These are phyloP conservation scores for Lentinula sp. DNA, from an alignment of 768 basidiomycete genomes.

Conservation along the genomic window DNA sequence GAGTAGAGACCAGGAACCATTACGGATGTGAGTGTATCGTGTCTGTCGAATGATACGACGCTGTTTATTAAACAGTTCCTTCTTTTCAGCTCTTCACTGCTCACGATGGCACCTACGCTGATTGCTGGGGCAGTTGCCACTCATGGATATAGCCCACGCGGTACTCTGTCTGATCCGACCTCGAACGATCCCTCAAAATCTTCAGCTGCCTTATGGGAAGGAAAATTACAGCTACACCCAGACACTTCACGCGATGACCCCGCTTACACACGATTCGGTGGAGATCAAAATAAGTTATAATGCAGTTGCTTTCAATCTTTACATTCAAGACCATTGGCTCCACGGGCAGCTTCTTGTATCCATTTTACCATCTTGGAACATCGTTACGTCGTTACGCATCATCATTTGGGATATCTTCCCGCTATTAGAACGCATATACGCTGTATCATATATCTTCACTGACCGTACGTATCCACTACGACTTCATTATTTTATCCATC, in stretches of 20 bases:
- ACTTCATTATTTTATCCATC: neutral
- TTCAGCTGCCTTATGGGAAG: constrained; percentile 79
- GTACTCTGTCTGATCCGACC: constrained; percentile 69
- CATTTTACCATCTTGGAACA: too few species aligned
- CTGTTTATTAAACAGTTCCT: neutral
- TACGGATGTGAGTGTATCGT: constrained; percentile 36
- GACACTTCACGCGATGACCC: constrained; percentile 71
- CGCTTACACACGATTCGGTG: constrained; percentile 27
- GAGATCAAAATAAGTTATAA: constrained; percentile 12
- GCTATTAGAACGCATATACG: neutral
- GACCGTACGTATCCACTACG: neutral
- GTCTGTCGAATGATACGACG: neutral
- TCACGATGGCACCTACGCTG: constrained; percentile 70
- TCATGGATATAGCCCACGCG: constrained; percentile 49
- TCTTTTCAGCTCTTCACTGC: constrained; percentile 21
- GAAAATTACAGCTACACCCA: constrained; percentile 83
- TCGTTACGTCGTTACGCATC: neutral
- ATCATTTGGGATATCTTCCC: neutral
- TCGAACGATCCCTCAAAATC: constrained; percentile 73
- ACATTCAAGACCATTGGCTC: neutral
- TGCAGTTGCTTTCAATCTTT: neutral
- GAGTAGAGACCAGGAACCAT: constrained; percentile 41
- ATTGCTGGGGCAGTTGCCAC: constrained; percentile 71
- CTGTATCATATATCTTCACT: neutral
- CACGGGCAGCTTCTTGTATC: neutral